Base-by-base conservation (phyloP, 2,329 filamentous ascomycete species). In the Hymenoscyphus fructigenus region DNA sequence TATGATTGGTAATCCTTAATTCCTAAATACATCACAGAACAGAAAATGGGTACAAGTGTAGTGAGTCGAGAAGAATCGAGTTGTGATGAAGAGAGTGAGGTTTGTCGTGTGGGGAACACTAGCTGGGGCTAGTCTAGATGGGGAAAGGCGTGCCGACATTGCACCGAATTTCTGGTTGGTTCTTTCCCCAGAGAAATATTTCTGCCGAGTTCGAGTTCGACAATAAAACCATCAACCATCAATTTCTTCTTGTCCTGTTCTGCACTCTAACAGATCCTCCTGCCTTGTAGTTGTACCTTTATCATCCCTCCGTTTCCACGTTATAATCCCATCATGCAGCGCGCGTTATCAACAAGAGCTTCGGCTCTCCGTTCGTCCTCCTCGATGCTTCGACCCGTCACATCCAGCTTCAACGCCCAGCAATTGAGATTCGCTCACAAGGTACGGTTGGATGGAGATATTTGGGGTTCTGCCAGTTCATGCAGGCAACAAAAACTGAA, bases 341-440 rank as follows among this genome's bases (percentile, higher is more conserved):
- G 95, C 82, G 93, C 93, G 82, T 86, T 99, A 78, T 88, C 91
- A 78, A 92, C 91, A 74, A 85, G 92, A 83, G 88, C 92, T 78
- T 91, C 92, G 73, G 88, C 89, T 84, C 88, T 94, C 70, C 86
- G 82, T 57, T 26, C 47, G 68, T 90, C 88, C 71, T 86, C 82
- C 72, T 81, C 82, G 74, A 87, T 85, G 77, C 84, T 89, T 79
- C 87, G 88, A 75, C 83, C 88, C 67, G 57, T 71, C 38, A 64
- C 69, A 81, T 83, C 67, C 75, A 85, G 86, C 74, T 79, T 92
- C 75, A 86, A 82, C 78, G 84, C 92, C 74, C 92, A 96, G 80
- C 94, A 98, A 84, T 88, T 96, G 80, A 88, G 95, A 78, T 99
- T 96, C 79, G 92, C 94, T 72, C 94, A 98, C 87, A 98, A 98